Evolutionary conservation across 2,329 filamentous ascomycete species (phyloP).

Genomic region (Pseudogymnoascus sp.): DNA sequence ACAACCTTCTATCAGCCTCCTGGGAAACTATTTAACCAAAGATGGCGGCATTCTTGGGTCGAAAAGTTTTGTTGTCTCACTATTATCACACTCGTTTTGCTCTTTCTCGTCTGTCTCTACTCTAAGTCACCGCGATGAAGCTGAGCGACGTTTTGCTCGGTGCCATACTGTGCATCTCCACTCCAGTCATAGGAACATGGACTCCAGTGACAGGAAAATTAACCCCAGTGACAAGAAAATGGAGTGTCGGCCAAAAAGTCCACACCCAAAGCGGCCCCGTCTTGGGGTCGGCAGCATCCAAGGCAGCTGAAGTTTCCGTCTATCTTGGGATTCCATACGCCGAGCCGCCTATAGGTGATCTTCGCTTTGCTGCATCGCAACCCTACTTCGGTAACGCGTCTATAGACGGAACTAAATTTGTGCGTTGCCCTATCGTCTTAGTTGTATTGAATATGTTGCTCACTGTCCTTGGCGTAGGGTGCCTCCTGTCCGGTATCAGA

Average conservation of each 20-base stretch:
- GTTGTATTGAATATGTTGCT: slow-evolving; percentile 9
- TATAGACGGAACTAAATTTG: neutral
- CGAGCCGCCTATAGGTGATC: slow-evolving; percentile 39
- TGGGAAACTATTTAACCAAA: neutral
- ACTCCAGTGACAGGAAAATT: neutral
- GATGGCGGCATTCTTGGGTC: neutral
- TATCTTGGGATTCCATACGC: slow-evolving; percentile 44
- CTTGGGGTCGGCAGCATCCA: slow-evolving; percentile 21
- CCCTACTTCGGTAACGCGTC: slow-evolving; percentile 11
- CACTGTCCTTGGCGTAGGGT: neutral
- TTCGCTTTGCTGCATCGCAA: slow-evolving; percentile 30
- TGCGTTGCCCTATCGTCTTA: slow-evolving; percentile 3
- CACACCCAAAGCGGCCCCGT: slow-evolving; percentile 25
- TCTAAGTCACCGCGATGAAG: neutral
- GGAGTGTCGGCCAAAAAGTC: slow-evolving; percentile 22
- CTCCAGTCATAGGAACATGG: neutral
- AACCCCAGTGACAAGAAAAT: neutral
- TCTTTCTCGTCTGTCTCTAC: neutral
- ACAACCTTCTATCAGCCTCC: neutral
- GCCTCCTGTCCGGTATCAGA: neutral
- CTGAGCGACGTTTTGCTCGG: neutral
- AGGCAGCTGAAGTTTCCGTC: slow-evolving; percentile 15
- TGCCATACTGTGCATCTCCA: neutral
- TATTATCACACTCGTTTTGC: neutral
- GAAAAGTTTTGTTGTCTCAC: neutral